Percentiles rank a stretch among this genome's conserved stretches.
phyloP scores from a whole-genome alignment of 176 grass and related monocot species.

The Rhynchospora pubera region DNA sequence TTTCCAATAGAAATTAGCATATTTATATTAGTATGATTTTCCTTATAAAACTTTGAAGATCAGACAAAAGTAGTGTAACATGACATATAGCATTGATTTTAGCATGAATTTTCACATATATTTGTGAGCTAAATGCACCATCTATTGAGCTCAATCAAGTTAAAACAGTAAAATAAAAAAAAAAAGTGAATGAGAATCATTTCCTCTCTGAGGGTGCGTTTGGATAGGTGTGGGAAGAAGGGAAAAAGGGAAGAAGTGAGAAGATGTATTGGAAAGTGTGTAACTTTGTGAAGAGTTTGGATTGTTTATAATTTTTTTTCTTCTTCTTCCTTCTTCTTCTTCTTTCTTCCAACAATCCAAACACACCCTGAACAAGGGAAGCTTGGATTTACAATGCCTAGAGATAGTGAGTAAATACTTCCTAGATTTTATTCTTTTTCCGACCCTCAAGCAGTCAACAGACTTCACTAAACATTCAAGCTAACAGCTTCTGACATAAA shows the following conservation, averaged over 20 bases:
- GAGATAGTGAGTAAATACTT: not conserved
- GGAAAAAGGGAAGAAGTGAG: too few relatives aligned
- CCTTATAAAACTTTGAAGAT: not conserved
- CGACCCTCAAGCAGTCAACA: not conserved
- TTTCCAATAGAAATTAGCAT: not conserved
- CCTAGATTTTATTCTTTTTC: not conserved
- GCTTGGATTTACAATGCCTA: not conserved
- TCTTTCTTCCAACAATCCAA: too few relatives aligned
- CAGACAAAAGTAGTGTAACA: not conserved
- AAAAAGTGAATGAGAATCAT: not conserved
- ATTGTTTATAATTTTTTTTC: too few relatives aligned
- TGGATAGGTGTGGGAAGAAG: too few relatives aligned
- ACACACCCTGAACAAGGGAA: not conserved
- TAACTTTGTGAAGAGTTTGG: too few relatives aligned
- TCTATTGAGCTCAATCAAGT: not conserved
- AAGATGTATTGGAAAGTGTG: too few relatives aligned
- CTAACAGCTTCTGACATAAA: conserved; percentile 7
- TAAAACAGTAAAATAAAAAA: not conserved
- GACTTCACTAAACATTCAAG: not conserved
- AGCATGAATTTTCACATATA: not conserved
- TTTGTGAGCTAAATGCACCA: not conserved
- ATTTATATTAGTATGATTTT: not conserved
- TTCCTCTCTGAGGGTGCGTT: too few relatives aligned
- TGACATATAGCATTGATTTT: conserved; percentile 10
- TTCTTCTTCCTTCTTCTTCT: too few relatives aligned